Evolutionary conservation across 331 rosid species (phyloP).

Genomic region (Spiraea crenata): DNA sequence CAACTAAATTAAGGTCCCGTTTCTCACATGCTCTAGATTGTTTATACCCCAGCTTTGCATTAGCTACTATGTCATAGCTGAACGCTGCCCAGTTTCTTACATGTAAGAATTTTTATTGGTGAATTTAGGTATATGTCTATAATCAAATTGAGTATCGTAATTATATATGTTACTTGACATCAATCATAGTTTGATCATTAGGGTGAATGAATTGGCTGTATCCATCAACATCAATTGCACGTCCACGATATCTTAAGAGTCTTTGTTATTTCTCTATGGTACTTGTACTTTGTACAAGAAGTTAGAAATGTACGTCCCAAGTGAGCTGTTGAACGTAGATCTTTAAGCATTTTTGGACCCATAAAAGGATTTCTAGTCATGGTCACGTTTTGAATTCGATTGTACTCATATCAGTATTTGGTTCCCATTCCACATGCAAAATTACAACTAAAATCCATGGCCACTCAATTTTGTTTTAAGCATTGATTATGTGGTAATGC

Average conservation of each 20-base stretch:
- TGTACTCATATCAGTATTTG: background rate
- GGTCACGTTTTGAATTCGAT: background rate
- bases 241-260: background rate
- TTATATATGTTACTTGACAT: too few relatives aligned
- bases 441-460: background rate
- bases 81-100: too few relatives aligned
- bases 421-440: background rate
- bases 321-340: slow-evolving; percentile 33
- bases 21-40: background rate
- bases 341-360: slow-evolving; percentile 30
- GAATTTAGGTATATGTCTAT: too few relatives aligned
- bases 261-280: background rate
- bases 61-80: too few relatives aligned
- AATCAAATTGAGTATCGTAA: too few relatives aligned
- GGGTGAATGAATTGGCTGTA: too few relatives aligned
- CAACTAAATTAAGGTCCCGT: slow-evolving; percentile 21
- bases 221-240: background rate
- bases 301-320: slow-evolving; percentile 32
- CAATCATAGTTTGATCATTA: too few relatives aligned
- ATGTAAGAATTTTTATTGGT: too few relatives aligned
- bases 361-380: background rate
- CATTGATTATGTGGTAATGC: background rate
- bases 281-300: slow-evolving; percentile 1
- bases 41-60: too few relatives aligned
- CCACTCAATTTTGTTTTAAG: background rate